Base-by-base conservation (phyloP, 176 grass and related monocot species). In the Juncus inflexus region DNA sequence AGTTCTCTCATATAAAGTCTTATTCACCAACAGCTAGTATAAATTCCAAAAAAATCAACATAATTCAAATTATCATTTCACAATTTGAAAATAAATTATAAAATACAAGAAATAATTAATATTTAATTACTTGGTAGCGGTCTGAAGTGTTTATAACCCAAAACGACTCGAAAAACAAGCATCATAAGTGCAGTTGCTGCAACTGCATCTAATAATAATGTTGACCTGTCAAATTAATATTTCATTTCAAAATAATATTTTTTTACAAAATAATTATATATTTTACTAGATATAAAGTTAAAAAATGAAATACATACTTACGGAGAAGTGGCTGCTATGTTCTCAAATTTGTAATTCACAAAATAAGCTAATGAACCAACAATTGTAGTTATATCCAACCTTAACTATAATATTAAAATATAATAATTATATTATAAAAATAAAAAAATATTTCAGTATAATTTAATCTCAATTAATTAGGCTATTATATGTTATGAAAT, bases 281-380 rank as follows among this genome's bases (percentile, higher is more conserved):
- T 11, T 59, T 67, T 65, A 11, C 12, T 50, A 15, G n/a, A n/a
- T n/a, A 6, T 65, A 52, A 57, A 37, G 45, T 67, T n/a, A 52
- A 49, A 75, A 74, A 66, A 66, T 14, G 40, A 73, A 77, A 79
- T 66, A 91, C 82, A 97, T 84, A 86, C 87, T 80, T 96, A 97
- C 92, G 92, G 92, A 75, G 87, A 97, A 45, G 92, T 88, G 28
- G n/a, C n/a, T n/a, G 74, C 84, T 69, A 97, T 89, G 69, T 74
- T 91, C 79, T 91, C 82, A 73, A 97, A 97, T 66, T 86, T 97
- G 52, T 97, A 97, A 84, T 97, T 97, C 12, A 97, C 78, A 12
- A 84, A 77, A 64, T 86, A 97, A 37, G 92, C 87, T 70, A 91
- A 78, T 63, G 83, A 67, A 50, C 92, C 92, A 80, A 96, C 38